Percentiles rank a stretch among this genome's conserved stretches.
These are phyloP conservation scores for Cajanus cajan DNA, from an alignment of 306 rosid species.

Conservation along the genomic window DNA sequence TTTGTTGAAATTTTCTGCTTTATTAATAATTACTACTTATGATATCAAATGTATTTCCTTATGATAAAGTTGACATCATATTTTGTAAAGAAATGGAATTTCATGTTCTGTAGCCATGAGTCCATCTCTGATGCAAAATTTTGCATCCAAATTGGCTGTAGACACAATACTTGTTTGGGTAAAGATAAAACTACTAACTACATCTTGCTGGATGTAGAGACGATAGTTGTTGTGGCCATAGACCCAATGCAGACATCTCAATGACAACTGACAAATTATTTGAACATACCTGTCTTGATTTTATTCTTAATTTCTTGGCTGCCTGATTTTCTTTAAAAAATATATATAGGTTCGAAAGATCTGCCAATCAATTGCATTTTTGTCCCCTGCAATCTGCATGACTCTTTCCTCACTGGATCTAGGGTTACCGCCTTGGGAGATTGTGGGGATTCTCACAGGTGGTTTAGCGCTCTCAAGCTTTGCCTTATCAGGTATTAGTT, in stretches of 20 bases:
- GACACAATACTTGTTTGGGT: neutral
- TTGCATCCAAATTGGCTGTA: neutral
- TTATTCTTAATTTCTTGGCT: slow-evolving; percentile 21
- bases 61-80: slow-evolving; percentile 1
- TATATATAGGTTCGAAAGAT: slow-evolving; percentile 79
- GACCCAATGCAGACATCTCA: neutral
- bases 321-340: slow-evolving; percentile 19
- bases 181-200: neutral
- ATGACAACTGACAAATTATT: slow-evolving; percentile 8
- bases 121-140: slow-evolving; percentile 15
- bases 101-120: slow-evolving; percentile 4
- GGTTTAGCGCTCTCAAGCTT: slow-evolving; percentile 98
- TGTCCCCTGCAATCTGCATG: slow-evolving; percentile 98
- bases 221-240: neutral
- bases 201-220: slow-evolving; percentile 19
- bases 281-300: slow-evolving; percentile 11
- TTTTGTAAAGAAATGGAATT: neutral
- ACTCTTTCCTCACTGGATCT: slow-evolving; percentile 93
- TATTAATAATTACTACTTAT: neutral
- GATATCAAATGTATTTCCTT: neutral
- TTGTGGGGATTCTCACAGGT: slow-evolving; percentile 80
- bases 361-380: slow-evolving; percentile 94
- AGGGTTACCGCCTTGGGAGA: slow-evolving; percentile 93
- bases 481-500: slow-evolving; percentile 73
- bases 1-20: neutral